A percentile compares a stretch with the other conserved stretches of the same genome.
Evolutionary conservation across 805 yeast species (phyloP).

Genomic region (Sugiyamaella qingdaonensis): DNA sequence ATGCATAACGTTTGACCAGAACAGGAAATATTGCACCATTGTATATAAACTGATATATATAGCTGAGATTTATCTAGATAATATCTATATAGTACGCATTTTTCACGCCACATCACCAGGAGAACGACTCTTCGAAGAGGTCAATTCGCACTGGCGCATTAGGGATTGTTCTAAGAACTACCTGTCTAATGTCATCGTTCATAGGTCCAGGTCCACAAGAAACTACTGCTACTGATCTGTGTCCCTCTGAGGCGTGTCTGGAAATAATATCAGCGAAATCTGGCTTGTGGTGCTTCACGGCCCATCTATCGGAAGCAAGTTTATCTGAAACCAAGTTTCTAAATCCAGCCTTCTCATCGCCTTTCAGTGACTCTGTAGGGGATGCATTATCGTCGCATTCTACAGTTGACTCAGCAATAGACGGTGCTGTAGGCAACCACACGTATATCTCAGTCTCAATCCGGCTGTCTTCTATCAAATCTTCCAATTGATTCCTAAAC

Average conservation of each 20-base stretch:
- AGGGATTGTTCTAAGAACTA: slow-evolving; percentile 42
- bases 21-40: no score
- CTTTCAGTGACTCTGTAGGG: background rate
- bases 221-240: slow-evolving; percentile 48
- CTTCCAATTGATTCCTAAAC: slow-evolving; percentile 43
- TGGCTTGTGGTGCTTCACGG: slow-evolving; percentile 38
- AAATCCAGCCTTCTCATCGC: background rate
- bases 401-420: background rate
- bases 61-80: background rate
- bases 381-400: background rate
- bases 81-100: background rate
- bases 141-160: slow-evolving; percentile 50
- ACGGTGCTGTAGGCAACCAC: background rate
- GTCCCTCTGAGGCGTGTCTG: slow-evolving; percentile 32
- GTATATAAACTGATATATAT: background rate
- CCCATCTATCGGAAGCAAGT: background rate
- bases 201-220: slow-evolving; percentile 61
- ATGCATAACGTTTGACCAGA: no score
- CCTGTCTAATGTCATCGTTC: slow-evolving; percentile 52
- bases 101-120: slow-evolving; percentile 43
- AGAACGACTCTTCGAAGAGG: slow-evolving; percentile 64
- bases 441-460: slow-evolving; percentile 6
- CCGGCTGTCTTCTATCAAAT: slow-evolving; percentile 22
- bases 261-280: slow-evolving; percentile 36
- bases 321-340: background rate